A percentile compares a stretch with the other conserved stretches of the same genome.
phyloP scores from a whole-genome alignment of 2,329 filamentous ascomycete genomes.

The Aspergillus brasiliensis region DNA sequence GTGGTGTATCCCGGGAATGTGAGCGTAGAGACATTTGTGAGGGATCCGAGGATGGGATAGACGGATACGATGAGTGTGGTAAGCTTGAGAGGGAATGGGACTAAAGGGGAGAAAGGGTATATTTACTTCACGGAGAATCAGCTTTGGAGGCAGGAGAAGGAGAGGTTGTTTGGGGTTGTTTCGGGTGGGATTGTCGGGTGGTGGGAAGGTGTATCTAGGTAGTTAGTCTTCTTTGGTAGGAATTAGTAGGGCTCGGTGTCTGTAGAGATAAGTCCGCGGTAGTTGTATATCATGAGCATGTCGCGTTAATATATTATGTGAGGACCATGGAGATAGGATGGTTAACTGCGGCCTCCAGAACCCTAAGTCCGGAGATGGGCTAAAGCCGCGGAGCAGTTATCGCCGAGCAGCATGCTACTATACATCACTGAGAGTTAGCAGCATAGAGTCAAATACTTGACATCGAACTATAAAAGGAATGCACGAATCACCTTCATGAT shows the following conservation, averaged over 20 bases:
- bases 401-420: too few relatives aligned
- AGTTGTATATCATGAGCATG: too few relatives aligned
- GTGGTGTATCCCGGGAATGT: neutral
- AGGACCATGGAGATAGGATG: neutral
- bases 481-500: neutral
- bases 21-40: neutral
- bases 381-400: neutral
- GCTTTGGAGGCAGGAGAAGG: neutral
- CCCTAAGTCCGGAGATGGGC: neutral
- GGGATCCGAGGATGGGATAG: neutral
- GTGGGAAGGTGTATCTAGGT: neutral
- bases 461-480: neutral
- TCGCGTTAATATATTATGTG: neutral
- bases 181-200: neutral
- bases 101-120: neutral
- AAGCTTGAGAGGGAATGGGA: neutral
- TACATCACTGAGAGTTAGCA: neutral
- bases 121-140: neutral
- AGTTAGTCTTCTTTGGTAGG: neutral
- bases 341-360: neutral
- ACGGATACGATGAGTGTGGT: constrained; percentile 1
- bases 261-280: too few relatives aligned
- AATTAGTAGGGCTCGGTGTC: neutral
- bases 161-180: neutral
- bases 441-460: neutral